These are phyloP conservation scores for Lactifluus rugatus DNA, from an alignment of 768 basidiomycete genomes.

Conservation along the genomic window DNA sequence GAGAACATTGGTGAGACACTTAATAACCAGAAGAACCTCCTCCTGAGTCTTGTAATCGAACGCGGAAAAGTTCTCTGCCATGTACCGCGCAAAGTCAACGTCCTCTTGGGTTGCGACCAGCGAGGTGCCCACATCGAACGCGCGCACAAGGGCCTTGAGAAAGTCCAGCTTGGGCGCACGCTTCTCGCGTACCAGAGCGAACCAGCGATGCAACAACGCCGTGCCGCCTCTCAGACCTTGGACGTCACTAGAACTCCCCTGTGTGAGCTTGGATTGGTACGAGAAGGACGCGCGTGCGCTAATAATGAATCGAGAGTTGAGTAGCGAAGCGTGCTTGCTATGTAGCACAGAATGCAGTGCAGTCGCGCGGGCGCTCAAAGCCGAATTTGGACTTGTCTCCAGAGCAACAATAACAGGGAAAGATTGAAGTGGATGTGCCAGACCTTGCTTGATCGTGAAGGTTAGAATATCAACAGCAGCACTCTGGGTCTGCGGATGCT, in stretches of 20 bases:
- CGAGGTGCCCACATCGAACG: slow-evolving; percentile 63
- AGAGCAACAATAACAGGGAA: slow-evolving; percentile 87
- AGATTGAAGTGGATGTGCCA: slow-evolving; percentile 93
- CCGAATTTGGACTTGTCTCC: slow-evolving; percentile 66
- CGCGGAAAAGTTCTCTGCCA: slow-evolving; percentile 88
- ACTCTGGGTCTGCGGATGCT: slow-evolving; percentile 58
- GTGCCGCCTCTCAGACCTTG: slow-evolving; percentile 40
- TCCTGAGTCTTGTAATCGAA: slow-evolving; percentile 96
- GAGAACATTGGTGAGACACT: slow-evolving; percentile 61
- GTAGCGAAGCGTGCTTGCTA: slow-evolving; percentile 78
- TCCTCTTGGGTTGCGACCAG: slow-evolving; percentile 63
- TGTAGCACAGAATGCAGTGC: slow-evolving; percentile 76
- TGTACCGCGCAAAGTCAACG: slow-evolving; percentile 79
- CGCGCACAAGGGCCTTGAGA: slow-evolving; percentile 69
- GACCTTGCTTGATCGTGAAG: slow-evolving; percentile 90
- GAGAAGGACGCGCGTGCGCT: slow-evolving; percentile 76
- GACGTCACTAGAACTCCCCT: slow-evolving; percentile 29
- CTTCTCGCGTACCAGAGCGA: slow-evolving; percentile 84
- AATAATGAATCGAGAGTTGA: slow-evolving; percentile 76
- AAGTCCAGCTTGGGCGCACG: slow-evolving; percentile 79
- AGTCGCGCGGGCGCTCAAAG: slow-evolving; percentile 64
- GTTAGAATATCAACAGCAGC: slow-evolving; percentile 84
- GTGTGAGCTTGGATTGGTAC: slow-evolving; percentile 58
- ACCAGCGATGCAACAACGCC: slow-evolving; percentile 86
- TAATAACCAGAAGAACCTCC: slow-evolving; percentile 81